These are phyloP conservation scores for Solanum tarapatanum DNA, from an alignment of 257 asterid species.

Conservation along the genomic window DNA sequence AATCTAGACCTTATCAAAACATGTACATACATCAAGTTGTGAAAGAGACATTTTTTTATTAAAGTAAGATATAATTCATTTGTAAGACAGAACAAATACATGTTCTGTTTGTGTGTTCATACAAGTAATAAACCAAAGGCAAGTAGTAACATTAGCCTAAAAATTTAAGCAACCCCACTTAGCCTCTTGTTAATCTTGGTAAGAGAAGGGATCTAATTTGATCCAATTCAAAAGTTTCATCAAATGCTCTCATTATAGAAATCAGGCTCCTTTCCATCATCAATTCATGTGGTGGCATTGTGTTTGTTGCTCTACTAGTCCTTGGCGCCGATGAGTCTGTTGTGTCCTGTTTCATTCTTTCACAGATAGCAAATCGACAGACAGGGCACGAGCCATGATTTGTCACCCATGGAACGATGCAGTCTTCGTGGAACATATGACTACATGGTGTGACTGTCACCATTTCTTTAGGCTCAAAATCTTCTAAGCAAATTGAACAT, in stretches of 20 bases:
- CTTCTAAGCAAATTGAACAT: constrained; percentile 80
- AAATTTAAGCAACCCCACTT: background rate
- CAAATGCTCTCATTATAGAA: constrained; percentile 21
- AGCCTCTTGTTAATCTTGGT: background rate
- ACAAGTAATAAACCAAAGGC: background rate
- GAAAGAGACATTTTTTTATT: background rate
- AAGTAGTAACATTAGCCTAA: background rate
- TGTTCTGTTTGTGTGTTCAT: background rate
- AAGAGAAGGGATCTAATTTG: background rate
- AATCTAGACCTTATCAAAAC: background rate
- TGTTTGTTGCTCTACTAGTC: background rate
- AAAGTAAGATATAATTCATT: background rate
- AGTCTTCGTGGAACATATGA: constrained; percentile 89
- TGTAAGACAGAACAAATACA: background rate
- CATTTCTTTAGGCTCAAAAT: constrained; percentile 49
- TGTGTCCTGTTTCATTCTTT: constrained; percentile 6
- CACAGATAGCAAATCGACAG: constrained; percentile 38
- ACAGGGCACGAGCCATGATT: constrained; percentile 71
- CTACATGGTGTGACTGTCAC: constrained; percentile 70
- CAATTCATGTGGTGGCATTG: background rate
- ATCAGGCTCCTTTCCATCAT: background rate
- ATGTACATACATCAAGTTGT: background rate
- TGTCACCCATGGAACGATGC: constrained; percentile 87
- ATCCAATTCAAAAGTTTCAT: constrained; percentile 11
- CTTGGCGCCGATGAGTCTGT: background rate